Evolutionary conservation across 176 grass and related monocot genomes (phyloP), one percentile per base, ranked within the genome.

Genomic region (Ananas comosus): DNA sequence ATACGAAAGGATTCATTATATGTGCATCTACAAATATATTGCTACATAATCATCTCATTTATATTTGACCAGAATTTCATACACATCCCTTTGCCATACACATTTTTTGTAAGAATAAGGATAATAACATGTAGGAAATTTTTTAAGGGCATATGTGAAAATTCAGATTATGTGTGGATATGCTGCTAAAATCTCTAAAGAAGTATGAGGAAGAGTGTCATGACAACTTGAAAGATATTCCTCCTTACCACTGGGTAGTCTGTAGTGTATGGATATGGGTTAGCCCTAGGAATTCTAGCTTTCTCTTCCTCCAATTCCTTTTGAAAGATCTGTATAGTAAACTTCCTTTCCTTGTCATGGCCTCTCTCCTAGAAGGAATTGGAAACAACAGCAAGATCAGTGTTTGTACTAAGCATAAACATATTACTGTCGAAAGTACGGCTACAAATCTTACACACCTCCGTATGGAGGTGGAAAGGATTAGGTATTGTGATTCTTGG

Each of bases 381-480:
- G 48, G 3, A 74, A 22, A 19, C 13, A 76, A 25, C 16, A 17
- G 19, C 18, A 57, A 25, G 66, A 50, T 51, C 27, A 70, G 49
- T 5, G 12, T 3, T 49, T 51, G 11, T 4, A 13, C 67, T 12
- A 53, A 9, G 51, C 14, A 11, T 3, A 53, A 58, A 77, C 12
- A 2, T 11, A 33, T 13, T 24, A 50, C 5, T 9, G 59, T 13
- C 76, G 16, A 29, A 10, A 50, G 67, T 42, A 42, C 71, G 21
- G 19, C 33, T 66, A 73, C 42, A 54, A 16, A 80, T 69, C 49
- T 53, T 64, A 70, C 70, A 19, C 63, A 94, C 95, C 85, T 99
- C 80, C 25, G 95, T 99, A 54, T 82, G 78, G 64, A 99, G 78
- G 86, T 88, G 89, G 70, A 99, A 99, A 80, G 95, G 95, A 68